These are phyloP conservation scores for Pythium dissimile DNA, from an alignment of 352 stramenopile genomes.

Conservation along the genomic window DNA sequence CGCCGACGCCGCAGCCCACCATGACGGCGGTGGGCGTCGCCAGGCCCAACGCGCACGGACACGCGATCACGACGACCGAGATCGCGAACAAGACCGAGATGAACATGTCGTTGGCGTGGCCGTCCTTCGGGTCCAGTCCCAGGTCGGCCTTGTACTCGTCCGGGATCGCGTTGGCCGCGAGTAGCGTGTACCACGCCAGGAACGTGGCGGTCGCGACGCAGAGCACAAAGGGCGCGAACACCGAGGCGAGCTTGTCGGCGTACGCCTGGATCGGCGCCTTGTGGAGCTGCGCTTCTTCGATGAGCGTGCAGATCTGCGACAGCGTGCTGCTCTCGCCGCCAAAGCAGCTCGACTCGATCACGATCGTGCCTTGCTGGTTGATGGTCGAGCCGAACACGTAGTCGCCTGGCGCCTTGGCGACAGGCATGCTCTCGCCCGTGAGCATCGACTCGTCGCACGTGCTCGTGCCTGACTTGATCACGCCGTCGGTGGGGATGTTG, in stretches of 20 bases:
- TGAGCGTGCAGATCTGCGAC: conserved; percentile 78
- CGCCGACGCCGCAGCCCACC: conserved; percentile 85
- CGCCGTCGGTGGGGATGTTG: conserved; percentile 79
- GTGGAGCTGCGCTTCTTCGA: conserved; percentile 84
- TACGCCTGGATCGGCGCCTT: conserved; percentile 88
- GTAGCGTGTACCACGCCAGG: conserved; percentile 49
- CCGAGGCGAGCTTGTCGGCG: conserved; percentile 57
- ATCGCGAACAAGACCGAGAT: conserved; percentile 84
- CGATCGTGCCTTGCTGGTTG: conserved; percentile 77
- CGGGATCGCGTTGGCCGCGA: conserved; percentile 50
- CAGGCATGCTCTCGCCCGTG: conserved; percentile 86
- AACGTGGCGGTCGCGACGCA: conserved; percentile 56
- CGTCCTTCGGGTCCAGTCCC: conserved; percentile 40
- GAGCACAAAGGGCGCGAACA: conserved; percentile 72
- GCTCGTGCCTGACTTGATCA: conserved; percentile 67
- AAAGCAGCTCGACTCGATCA: conserved; percentile 84
- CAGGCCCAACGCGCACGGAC: conserved; percentile 78
- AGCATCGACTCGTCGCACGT: conserved; percentile 80
- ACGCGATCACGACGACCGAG: conserved; percentile 87
- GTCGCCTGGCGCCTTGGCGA: conserved; percentile 71
- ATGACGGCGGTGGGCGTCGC: conserved; percentile 86
- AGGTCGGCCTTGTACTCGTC: conserved; percentile 46
- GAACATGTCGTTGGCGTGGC: conserved; percentile 65
- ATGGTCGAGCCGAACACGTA: conserved; percentile 86
- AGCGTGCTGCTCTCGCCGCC: conserved; percentile 65